Base-by-base conservation (phyloP, 2,329 filamentous ascomycete genomes). In the Aspergillus quadricinctus region DNA sequence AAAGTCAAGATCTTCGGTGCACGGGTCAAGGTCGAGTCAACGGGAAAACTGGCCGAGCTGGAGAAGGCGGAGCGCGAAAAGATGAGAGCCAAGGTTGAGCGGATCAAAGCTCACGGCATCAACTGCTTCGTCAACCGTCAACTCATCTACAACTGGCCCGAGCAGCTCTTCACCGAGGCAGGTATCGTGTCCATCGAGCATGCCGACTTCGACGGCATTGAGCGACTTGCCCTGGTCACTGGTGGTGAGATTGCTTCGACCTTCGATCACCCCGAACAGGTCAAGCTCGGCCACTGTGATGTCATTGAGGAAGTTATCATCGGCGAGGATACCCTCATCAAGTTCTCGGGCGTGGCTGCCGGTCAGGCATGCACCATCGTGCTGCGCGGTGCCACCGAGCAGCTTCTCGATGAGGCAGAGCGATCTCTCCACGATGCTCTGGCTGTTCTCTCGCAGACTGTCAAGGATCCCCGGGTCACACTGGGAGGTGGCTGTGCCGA, bases 121-220 rank as follows among this genome's bases (percentile, higher is more conserved):
- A 99, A 99, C 84, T 97, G 94, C 82, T 99, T 99, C 77, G 96
- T 99, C 77, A 99, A 99, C 84, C 84, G 94, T 66, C 94, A 99
- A 76, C 86, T 99, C 62, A 99, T 99, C 79, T 99, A 99, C 83
- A 99, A 99, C 83, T 99, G 94, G 94, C 94, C 94, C 5, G 94
- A 99, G 78, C 94, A 99, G 78, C 88, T 99, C 49, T 99, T 99
- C 72, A 92, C 93, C 37, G 94, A 99, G 74, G 93, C 92, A 7
- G 94, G 94, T 60, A 97, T 99, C 77, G 90, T 96, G 82, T 96
- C 92, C 28, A 99, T 99, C 66, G 94, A 99, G 80, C 94, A 99
- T 75, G 94, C 94, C 64, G 94, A 99, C 78, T 99, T 99, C 71
- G 94, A 99, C 72, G 94, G 94, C 62, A 95, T 99, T 64, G 94